Conservation (phyloP, 345 rosid genomes). For the Rhodomyrtus tomentosa region DNA sequence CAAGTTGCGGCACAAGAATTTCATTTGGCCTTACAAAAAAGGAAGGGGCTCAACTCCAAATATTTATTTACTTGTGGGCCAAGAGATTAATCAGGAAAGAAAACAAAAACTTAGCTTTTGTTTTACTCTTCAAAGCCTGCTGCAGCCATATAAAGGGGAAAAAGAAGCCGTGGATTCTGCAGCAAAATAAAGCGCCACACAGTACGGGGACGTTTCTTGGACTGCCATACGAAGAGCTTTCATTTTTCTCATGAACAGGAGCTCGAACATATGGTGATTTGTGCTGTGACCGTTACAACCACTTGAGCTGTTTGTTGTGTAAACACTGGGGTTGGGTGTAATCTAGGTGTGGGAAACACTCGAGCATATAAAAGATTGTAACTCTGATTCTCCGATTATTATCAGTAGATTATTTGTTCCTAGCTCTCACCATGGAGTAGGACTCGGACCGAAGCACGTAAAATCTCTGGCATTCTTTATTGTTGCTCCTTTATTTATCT, state of each 20-base stretch:
- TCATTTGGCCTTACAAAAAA: background rate
- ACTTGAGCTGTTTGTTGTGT: background rate
- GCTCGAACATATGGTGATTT: background rate
- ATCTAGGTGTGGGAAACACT: background rate
- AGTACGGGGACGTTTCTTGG: background rate
- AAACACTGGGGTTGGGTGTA: background rate
- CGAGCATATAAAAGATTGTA: background rate
- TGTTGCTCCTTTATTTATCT: background rate
- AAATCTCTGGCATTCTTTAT: background rate
- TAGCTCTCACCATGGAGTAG: background rate
- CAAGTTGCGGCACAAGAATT: background rate
- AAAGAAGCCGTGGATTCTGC: background rate
- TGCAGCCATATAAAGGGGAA: background rate
- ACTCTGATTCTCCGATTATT: background rate
- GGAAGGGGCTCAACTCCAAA: background rate
- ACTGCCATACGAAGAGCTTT: background rate
- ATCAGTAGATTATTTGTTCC: background rate
- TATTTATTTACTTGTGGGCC: background rate
- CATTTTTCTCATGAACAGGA: background rate
- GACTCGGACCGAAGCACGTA: background rate
- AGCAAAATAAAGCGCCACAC: background rate
- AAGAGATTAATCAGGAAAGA: background rate
- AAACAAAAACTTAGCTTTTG: background rate
- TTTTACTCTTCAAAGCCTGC: background rate
- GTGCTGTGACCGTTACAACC: background rate